Evolutionary conservation across 495 filamentous ascomycete species (phyloP).

Genomic region (Lindgomyces ingoldianus): DNA sequence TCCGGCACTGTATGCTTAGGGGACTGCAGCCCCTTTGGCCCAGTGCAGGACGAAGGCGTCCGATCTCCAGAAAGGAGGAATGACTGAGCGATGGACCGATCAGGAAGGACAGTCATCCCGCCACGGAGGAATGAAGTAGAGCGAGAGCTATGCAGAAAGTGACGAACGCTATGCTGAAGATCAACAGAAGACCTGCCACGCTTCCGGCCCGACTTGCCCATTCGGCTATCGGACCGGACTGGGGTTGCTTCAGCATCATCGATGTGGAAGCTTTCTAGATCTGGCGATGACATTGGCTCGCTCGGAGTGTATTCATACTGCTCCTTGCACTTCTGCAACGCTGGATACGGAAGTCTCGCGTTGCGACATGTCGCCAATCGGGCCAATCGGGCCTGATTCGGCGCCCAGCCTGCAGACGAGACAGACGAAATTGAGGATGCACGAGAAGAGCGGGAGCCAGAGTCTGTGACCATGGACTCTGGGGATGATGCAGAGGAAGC

Average conservation of each 20-base stretch:
- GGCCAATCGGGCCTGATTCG: conserved; percentile 65
- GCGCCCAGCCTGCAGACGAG: conserved; percentile 65
- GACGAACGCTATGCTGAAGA: conserved; percentile 71
- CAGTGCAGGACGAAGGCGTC: conserved; percentile 24
- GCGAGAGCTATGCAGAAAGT: conserved; percentile 49
- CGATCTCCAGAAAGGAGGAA: conserved; percentile 27
- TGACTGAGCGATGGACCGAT: conserved; percentile 34
- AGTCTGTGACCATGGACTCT: conserved; percentile 86
- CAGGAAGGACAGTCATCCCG: conserved; percentile 22
- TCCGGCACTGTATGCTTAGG: conserved; percentile 46
- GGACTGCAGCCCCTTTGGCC: conserved; percentile 37
- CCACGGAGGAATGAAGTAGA: conserved; percentile 31
- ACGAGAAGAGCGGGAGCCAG: conserved; percentile 56
- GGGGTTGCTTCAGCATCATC: conserved; percentile 32
- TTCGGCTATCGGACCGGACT: conserved; percentile 31
- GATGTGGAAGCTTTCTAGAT: conserved; percentile 38
- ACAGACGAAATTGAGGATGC: conserved; percentile 54
- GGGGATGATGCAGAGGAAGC: conserved; percentile 80
- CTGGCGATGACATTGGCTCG: conserved; percentile 38
- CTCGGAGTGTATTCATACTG: conserved; percentile 60
- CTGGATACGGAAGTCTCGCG: conserved; percentile 57
- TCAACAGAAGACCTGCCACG: conserved; percentile 74
- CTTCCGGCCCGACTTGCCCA: conserved; percentile 56
- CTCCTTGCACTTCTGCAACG: conserved; percentile 38
- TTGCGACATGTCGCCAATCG: conserved; percentile 81